Base-by-base conservation (phyloP, 179 eudicot species). In the Spergularia azorica region DNA sequence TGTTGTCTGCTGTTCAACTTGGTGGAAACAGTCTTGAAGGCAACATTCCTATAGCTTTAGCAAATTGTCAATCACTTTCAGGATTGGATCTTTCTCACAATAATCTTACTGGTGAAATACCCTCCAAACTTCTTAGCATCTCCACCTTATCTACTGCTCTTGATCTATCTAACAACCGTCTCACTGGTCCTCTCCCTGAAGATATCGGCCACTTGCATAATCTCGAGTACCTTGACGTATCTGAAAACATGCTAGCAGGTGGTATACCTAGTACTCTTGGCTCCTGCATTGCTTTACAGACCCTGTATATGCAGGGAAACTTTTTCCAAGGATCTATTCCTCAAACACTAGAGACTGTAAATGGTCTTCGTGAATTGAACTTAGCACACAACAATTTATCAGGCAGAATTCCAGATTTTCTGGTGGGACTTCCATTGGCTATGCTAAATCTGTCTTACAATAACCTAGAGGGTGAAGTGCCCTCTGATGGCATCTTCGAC, bases 351-450 rank as follows among this genome's bases (percentile, higher is more conserved):
- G 14, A 18, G 1, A 41, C 67, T 10, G 46, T 84, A 21, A 68
- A 5, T 21, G 79, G 83, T 8, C 50, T 86, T 0, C 0, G 38
- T 9, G 18, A 18, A 0, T 7, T 81, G 3, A 84, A 84, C 63
- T 75, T 86, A 41, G 84, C 89, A 10, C 14, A 20, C 16, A 86
- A 86, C 71, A 79, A 84, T 16, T 78, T 87, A 3, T 74, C 81
- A 14, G 89, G 84, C 2, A 12, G 68, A 16, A 70, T 84, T 16
- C 85, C 84, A 0, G 2, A 3, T 1, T 71, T 39, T 41, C 60
- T 86, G 2, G 52, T 9, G 43, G 38, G 50, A 0, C 48, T 82
- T 12, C 52, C 63, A 1, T 75, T 86, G 61, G 21, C 11, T 18
- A 16, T 36, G 11, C 50, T 84, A 26, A 70, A 84, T 61, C 58